phyloP scores from a whole-genome alignment of 129 eudicot species.

The Artemisia tridentata region DNA sequence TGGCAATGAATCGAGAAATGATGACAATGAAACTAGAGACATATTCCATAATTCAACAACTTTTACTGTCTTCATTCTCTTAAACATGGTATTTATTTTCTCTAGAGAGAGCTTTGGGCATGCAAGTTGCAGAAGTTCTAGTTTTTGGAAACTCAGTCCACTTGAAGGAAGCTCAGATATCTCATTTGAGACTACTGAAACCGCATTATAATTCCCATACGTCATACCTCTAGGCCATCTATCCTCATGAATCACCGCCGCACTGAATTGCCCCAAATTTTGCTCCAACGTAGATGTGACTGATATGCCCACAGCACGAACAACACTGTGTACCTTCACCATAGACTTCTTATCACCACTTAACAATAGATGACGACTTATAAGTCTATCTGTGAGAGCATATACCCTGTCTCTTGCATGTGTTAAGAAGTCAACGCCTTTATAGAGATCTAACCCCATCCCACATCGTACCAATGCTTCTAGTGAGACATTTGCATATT shows the following conservation, averaged over 20 bases:
- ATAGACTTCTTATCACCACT: constrained; percentile 33
- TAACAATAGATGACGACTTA: constrained; percentile 27
- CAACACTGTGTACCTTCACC: constrained; percentile 43
- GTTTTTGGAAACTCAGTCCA: constrained; percentile 19
- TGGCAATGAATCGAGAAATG: constrained; percentile 27
- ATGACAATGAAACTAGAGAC: constrained; percentile 23
- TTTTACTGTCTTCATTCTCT: constrained; percentile 21
- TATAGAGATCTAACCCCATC: constrained; percentile 28
- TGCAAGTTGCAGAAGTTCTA: constrained; percentile 35
- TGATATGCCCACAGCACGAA: constrained; percentile 38
- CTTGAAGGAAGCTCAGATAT: constrained; percentile 38
- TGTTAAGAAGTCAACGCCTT: constrained; percentile 14
- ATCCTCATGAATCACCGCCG: constrained; percentile 35
- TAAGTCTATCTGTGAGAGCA: constrained; percentile 29
- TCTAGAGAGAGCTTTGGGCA: constrained; percentile 32
- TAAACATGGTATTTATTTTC: constrained; percentile 26
- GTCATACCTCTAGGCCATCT: constrained; percentile 32
- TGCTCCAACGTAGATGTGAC: constrained; percentile 30
- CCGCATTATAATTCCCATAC: constrained; percentile 17
- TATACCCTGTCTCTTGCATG: constrained; percentile 34
- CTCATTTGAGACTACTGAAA: constrained; percentile 35
- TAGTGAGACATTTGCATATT: constrained; percentile 39
- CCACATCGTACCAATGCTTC: constrained; percentile 40
- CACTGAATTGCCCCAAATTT: constrained; percentile 18
- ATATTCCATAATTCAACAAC: constrained; percentile 38